Base-by-base conservation (phyloP, 768 basidiomycete species). In the Gymnopilus dilepis region DNA sequence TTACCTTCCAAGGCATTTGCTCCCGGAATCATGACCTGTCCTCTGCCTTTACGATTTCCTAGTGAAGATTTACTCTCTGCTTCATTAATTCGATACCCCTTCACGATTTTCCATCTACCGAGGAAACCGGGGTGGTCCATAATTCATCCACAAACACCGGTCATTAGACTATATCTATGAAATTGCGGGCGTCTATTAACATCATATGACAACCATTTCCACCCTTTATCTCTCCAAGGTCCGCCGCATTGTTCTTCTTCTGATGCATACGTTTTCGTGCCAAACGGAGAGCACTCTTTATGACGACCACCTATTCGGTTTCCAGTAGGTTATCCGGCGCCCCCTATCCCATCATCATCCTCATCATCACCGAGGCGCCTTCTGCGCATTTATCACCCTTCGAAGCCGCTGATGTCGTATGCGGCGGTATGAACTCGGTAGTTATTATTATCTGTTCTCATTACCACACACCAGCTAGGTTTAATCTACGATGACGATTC, bases 351-450 rank as follows among this genome's bases (percentile, higher is more conserved):
- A 56, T 62, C 47, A 50, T 47, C 41, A 60, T 60, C 59, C n/a
- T n/a, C n/a, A 50, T 62, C 48, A 52, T 56, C 42, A 63, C 31
- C 19, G 47, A 56, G 56, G 58, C 54, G 45, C 43, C 56, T 58
- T 40, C 50, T 57, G 24, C 30, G 34, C 31, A 55, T 56, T 60
- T 52, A 64, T 64, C 53, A 61, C 19, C 34, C 33, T 54, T 45
- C 56, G 43, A 61, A 61, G 42, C 60, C 60, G 63, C 48, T 65
- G 63, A 61, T 65, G 57, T 61, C 63, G 59, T 65, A 58, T 47
- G 45, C 42, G 59, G 59, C 56, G 56, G 56, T 61, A 55, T 50
- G 63, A 61, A 43, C 63, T 57, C 58, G 59, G 48, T 54, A 58
- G 42, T 60, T 41, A 38, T 43, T 65, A 61, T 61, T 54, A 58